phyloP scores from a whole-genome alignment of 352 stramenopile genomes.

The Elongisporangium anandrum region DNA sequence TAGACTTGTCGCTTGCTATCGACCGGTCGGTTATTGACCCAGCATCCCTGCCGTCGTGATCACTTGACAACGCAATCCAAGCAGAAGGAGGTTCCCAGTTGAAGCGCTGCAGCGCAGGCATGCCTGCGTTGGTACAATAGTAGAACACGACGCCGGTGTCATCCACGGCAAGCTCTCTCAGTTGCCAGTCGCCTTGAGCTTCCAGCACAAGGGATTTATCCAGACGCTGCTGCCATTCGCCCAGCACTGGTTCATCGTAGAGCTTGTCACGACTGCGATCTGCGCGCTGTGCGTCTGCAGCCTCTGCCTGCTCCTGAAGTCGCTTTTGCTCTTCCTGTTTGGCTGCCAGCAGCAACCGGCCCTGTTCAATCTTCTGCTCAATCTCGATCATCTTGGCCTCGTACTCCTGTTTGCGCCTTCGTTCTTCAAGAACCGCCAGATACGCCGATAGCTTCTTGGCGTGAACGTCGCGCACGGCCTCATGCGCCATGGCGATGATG shows the following conservation, averaged over 20 bases:
- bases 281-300: constrained; percentile 10
- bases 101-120: constrained; percentile 37
- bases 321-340: constrained; percentile 64
- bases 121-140: constrained; percentile 43
- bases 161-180: constrained; percentile 46
- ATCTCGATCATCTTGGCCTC: constrained; percentile 56
- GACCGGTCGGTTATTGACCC: not conserved
- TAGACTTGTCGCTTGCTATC: not conserved
- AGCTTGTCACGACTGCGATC: constrained; percentile 11
- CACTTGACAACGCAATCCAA: constrained; percentile 10
- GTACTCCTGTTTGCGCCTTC: constrained; percentile 38
- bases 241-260: constrained; percentile 3
- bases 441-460: constrained; percentile 37
- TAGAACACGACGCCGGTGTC: constrained; percentile 61
- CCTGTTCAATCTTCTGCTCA: constrained; percentile 59
- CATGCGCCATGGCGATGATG: constrained; percentile 43
- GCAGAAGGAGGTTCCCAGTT: constrained; percentile 39
- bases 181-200: constrained; percentile 56
- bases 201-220: constrained; percentile 32
- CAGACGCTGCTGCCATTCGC: constrained; percentile 53
- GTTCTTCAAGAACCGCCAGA: constrained; percentile 36
- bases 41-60: constrained; percentile 4
- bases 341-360: constrained; percentile 43
- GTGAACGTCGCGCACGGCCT: constrained; percentile 43
- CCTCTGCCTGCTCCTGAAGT: constrained; percentile 38